Percentiles rank a stretch among this genome's conserved stretches.
phyloP scores from a whole-genome alignment of 2,329 filamentous ascomycete genomes.

The Colletotrichum acutatum region DNA sequence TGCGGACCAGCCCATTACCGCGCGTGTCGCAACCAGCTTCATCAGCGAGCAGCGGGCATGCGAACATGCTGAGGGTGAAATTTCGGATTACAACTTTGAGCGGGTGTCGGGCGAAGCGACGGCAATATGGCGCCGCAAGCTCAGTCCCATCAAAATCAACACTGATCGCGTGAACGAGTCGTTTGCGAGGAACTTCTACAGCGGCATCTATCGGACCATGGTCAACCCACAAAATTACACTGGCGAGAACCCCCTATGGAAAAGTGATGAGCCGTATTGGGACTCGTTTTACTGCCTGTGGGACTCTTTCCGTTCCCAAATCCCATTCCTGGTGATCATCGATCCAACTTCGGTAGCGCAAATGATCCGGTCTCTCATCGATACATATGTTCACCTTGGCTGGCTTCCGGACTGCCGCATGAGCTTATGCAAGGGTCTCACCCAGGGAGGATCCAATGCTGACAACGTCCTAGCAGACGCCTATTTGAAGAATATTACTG shows the following conservation, averaged over 20 bases:
- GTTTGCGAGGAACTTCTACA: conserved; percentile 74
- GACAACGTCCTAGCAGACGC: conserved; percentile 76
- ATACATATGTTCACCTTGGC: conserved; percentile 76
- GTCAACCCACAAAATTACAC: conserved; percentile 81
- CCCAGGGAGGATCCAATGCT: conserved; percentile 80
- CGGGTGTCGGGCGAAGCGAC: conserved; percentile 62
- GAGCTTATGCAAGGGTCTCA: conserved; percentile 79
- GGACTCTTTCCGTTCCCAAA: conserved; percentile 76
- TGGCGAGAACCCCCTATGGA: conserved; percentile 76
- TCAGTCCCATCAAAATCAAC: conserved; percentile 67
- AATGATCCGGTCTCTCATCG: conserved; percentile 78
- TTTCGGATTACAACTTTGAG: conserved; percentile 75
- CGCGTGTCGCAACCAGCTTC: conserved; percentile 76
- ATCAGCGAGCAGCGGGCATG: conserved; percentile 75
- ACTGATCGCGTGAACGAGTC: conserved; percentile 62
- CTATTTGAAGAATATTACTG: conserved; percentile 72
- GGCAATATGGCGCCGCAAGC: conserved; percentile 69
- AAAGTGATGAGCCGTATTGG: conserved; percentile 75
- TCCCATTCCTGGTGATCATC: conserved; percentile 75
- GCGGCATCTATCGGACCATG: conserved; percentile 77
- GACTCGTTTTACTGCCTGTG: conserved; percentile 83
- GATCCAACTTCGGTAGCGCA: conserved; percentile 72
- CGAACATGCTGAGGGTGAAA: conserved; percentile 73
- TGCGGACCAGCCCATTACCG: conserved; percentile 65
- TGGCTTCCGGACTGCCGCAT: conserved; percentile 82